phyloP scores from a whole-genome alignment of 1,284 basidiomycete genomes.

The Earliella scabrosa region DNA sequence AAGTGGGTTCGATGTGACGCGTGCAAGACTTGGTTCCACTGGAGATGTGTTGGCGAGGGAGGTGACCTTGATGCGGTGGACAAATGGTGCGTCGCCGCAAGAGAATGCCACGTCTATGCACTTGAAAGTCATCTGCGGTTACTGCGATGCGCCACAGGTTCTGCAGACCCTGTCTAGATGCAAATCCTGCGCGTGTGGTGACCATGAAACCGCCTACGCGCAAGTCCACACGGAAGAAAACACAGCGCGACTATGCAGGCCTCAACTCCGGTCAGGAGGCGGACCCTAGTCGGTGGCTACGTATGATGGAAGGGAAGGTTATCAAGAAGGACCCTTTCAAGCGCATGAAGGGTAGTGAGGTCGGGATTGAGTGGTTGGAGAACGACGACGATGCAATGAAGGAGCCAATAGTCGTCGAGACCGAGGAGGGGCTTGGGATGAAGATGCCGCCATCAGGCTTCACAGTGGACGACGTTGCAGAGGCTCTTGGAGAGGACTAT shows the following conservation, averaged over 20 bases:
- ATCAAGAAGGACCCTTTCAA: constrained; percentile 67
- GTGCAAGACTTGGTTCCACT: constrained; percentile 83
- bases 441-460: constrained; percentile 76
- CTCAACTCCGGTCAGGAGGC: constrained; percentile 59
- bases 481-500: constrained; percentile 76
- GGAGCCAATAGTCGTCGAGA: constrained; percentile 78
- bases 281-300: constrained; percentile 70
- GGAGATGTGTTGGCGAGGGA: constrained; percentile 75
- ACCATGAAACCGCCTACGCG: constrained; percentile 78
- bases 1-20: constrained; percentile 77
- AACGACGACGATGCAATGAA: constrained; percentile 69
- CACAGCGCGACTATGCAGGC: constrained; percentile 76
- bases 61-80: constrained; percentile 63
- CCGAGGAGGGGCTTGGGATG: constrained; percentile 83
- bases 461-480: constrained; percentile 80
- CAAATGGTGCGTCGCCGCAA: constrained; percentile 62
- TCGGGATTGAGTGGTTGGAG: constrained; percentile 75
- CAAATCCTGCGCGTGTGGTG: constrained; percentile 63
- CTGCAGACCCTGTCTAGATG: constrained; percentile 63
- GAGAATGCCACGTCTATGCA: too few species aligned
- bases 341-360: constrained; percentile 66
- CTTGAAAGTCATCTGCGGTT: neutral
- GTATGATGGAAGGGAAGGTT: constrained; percentile 66
- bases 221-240: constrained; percentile 76
- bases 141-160: constrained; percentile 53